A percentile compares a stretch with the other conserved stretches of the same genome.
Conservation (phyloP, 164 flowering plant genomes). For the Cinnamomum chago region DNA sequence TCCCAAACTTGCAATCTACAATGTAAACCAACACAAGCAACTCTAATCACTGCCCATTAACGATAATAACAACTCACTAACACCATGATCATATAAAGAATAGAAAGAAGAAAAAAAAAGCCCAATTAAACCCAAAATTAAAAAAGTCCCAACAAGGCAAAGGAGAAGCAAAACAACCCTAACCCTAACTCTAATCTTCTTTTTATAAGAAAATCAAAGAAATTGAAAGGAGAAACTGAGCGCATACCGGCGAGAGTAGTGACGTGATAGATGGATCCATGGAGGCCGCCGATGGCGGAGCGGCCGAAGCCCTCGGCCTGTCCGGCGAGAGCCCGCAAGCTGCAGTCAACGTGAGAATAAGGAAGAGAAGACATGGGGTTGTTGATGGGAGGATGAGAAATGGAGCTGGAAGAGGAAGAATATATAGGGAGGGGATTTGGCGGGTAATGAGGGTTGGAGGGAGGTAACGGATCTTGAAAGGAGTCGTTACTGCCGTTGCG, state of each 20-base stretch:
- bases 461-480: background rate
- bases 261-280: conserved; percentile 59
- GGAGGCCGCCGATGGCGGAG: conserved; percentile 69
- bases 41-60: background rate
- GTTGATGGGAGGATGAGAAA: background rate
- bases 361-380: conserved; percentile 30
- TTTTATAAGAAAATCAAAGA: background rate
- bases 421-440: conserved; percentile 2
- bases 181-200: background rate
- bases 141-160: background rate
- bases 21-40: too few relatives aligned
- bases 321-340: conserved; percentile 58
- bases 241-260: conserved; percentile 58
- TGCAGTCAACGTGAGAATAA: conserved; percentile 54
- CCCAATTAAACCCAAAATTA: background rate
- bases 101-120: too few relatives aligned
- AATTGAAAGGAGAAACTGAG: background rate
- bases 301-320: conserved; percentile 89
- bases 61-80: background rate
- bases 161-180: background rate
- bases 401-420: background rate
- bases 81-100: background rate
- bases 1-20: background rate
- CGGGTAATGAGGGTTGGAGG: conserved; percentile 5
- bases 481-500: conserved; percentile 13